Conservation (phyloP, 495 filamentous ascomycete genomes). For the Neurospora sp. region DNA sequence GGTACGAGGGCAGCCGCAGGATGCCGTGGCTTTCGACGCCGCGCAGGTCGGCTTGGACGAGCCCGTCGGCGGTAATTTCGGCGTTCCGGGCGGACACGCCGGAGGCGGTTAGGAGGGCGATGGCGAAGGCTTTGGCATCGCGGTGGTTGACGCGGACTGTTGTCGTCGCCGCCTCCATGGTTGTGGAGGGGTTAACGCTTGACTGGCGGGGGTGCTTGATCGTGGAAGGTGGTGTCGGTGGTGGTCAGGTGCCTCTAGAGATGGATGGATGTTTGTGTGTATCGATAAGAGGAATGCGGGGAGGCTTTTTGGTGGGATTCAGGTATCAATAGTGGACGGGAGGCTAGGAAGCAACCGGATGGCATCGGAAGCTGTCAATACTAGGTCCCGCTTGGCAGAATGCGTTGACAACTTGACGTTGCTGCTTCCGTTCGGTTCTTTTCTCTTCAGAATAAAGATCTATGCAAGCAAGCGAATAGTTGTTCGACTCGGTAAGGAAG, state of each 20-base stretch:
- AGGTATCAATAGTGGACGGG: background rate
- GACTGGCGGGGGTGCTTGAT: background rate
- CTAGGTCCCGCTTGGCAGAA: background rate
- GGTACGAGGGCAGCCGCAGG: constrained; percentile 67
- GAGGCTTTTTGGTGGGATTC: background rate
- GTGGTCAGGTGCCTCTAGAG: background rate
- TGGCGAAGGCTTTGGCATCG: constrained; percentile 14
- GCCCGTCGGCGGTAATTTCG: constrained; percentile 46
- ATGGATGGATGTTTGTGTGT: background rate
- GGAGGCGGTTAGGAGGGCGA: constrained; percentile 44
- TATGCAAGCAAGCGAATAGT: background rate
- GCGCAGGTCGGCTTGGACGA: constrained; percentile 64
- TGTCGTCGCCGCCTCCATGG: background rate
- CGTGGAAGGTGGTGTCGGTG: background rate
- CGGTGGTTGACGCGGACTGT: constrained; percentile 7
- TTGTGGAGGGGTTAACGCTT: background rate
- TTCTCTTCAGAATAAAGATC: background rate
- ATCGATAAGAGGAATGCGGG: background rate
- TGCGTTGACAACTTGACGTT: background rate
- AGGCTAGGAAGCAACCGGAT: background rate
- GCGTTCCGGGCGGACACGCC: constrained; percentile 48
- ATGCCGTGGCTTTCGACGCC: constrained; percentile 72
- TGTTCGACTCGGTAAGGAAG: background rate
- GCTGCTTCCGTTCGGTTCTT: background rate
- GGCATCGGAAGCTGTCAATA: background rate